Evolutionary conservation across 345 rosid species (phyloP), one percentile per base, ranked within the genome.

Genomic region (Eucalyptus curtisii): DNA sequence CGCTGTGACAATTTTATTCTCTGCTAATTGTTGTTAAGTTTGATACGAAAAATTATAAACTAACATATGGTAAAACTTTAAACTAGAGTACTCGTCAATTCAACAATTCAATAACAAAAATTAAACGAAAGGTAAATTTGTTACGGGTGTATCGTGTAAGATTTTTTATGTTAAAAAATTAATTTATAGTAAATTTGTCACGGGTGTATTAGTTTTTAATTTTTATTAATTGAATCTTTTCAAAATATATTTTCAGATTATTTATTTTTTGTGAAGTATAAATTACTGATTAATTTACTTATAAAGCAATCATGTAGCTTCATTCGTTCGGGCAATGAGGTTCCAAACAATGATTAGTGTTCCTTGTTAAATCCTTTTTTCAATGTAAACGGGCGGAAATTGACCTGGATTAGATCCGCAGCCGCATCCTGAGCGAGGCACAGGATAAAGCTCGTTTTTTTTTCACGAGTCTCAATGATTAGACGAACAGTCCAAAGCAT

Each of bases 171-270:
- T 1, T 19, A 52, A 8, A 52, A 52, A 20, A 0, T 20, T 52
- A 22, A 24, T 55, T 4, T 22, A 0, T 0, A 55, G 7, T 55
- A 24, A 24, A 10, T 24, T 10, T 55, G 0, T 24, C 0, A 55
- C 0, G 1, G 0, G 0, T 24, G 2, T 55, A 55, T 55, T 25
- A 19, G 3, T 55, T 55, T 55, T 0, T 13, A 55, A 3, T 55
- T 55, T 55, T 55, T 55, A 55, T 24, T 8, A 52, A 20, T 52
- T 52, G 3, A 52, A 19, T 3, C 2, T 0, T 20, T 52, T 52
- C 7, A 19, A 24, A 24, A 19, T 24, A 55, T 24, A 24, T 10
- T 9, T 24, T 55, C 30, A 55, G 13, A 10, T 4, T 24, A 55
- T 55, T 55, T 55, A 55, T 22, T 55, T 55, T 24, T 55, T 9